These are phyloP conservation scores for Pichia inconspicua DNA, from an alignment of 1,139 yeast species.

Conservation along the genomic window DNA sequence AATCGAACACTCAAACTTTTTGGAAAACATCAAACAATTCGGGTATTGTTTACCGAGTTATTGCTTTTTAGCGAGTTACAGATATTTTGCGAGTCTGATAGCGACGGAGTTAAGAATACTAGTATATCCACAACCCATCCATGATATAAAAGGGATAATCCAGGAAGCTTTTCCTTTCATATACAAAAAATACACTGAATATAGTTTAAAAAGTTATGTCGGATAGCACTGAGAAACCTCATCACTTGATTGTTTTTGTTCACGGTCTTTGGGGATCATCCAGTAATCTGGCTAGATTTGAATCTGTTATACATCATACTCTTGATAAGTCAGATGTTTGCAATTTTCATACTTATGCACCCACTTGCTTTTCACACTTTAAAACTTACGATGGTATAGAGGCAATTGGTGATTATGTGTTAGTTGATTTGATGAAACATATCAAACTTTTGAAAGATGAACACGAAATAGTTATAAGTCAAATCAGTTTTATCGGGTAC, in stretches of 20 bases:
- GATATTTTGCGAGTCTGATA: background rate
- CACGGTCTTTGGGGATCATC: constrained; percentile 91
- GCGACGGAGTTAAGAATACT: background rate
- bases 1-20: background rate
- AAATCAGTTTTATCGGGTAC: constrained; percentile 72
- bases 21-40: background rate
- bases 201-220: background rate
- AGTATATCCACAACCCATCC: too few relatives aligned
- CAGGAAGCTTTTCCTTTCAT: background rate
- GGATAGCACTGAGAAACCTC: background rate
- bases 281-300: constrained; percentile 58
- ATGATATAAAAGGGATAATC: background rate
- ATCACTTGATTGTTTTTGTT: constrained; percentile 69
- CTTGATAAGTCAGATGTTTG: constrained; percentile 32
- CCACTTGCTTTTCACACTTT: constrained; percentile 61
- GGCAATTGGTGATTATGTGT: constrained; percentile 60
- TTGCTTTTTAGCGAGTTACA: background rate
- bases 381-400: constrained; percentile 82
- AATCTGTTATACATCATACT: constrained; percentile 40
- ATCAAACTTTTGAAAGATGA: constrained; percentile 42
- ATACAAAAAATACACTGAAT: background rate
- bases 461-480: constrained; percentile 32
- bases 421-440: constrained; percentile 53
- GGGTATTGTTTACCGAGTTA: background rate
- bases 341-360: constrained; percentile 49